Base-by-base conservation (phyloP, 306 rosid genomes). In the Cicer judaicum region DNA sequence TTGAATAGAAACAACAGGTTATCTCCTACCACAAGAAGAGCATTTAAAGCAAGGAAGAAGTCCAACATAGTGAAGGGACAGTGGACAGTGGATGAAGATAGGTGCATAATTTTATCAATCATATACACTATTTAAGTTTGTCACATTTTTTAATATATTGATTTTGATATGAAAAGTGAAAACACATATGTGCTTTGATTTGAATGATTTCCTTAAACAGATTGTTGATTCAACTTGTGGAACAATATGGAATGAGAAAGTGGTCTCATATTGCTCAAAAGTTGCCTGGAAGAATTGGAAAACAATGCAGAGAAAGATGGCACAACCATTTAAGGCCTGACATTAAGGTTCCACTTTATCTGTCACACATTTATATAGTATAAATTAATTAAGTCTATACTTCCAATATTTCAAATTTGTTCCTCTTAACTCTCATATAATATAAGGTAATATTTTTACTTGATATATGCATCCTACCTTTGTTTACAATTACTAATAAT, bases 271-370 rank as follows among this genome's bases (percentile, higher is more conserved):
- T 91, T 36, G 97, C 99, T 77, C 97, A 85, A 41, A 84, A 84
- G 79, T 84, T 94, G 86, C 92, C 93, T 38, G 96, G 97, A 61
- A 90, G 99, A 80, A 94, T 92, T 53, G 97, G 99, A 49, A 94
- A 94, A 76, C 98, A 92, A 10, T 94, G 98, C 73, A 88, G 98
- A 83, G 97, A 94, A 78, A 80, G 98, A 79, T 94, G 98, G 97
- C 98, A 94, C 81, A 94, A 94, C 75, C 98, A 94, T 80, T 88
- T 94, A 57, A 85, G 89, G 74, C 99, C 99, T 14, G 97, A 92
- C 81, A 94, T 94, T 69, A 94, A 90, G 97, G 99, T 94, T 64
- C 48, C 59, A 15, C 54, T 24, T 74, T 64, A 67, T 64, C 60
- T 74, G 18, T 63, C 21, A 59, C 19, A 63, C 34, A 74, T 13